These are phyloP conservation scores for Thalassiosira livingstoniorum DNA, from an alignment of 352 stramenopile species.

Conservation along the genomic window DNA sequence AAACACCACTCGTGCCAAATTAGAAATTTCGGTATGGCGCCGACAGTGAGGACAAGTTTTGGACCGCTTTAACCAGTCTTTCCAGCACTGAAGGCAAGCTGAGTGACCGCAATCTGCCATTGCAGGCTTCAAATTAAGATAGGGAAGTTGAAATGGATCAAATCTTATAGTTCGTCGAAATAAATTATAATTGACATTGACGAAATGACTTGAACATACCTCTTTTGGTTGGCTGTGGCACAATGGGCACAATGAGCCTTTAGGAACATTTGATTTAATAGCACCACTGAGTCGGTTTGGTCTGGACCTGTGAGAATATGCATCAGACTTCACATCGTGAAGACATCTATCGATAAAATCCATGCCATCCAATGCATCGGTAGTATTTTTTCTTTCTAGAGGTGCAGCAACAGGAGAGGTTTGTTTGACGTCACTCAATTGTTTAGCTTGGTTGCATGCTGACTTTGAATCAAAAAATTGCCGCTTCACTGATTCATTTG, in stretches of 20 bases:
- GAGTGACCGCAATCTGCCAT: conserved; percentile 77
- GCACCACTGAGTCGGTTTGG: conserved; percentile 37
- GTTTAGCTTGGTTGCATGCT: neutral
- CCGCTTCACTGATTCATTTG: neutral
- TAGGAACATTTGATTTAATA: conserved; percentile 68
- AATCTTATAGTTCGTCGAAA: neutral
- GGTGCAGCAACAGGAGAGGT: neutral
- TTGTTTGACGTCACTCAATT: neutral
- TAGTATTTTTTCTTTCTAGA: neutral
- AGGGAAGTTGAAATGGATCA: neutral
- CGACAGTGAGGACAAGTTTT: conserved; percentile 74
- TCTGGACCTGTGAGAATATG: conserved; percentile 43
- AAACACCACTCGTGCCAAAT: conserved; percentile 72
- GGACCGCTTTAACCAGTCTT: conserved; percentile 70
- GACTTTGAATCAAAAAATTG: neutral
- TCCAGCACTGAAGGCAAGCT: conserved; percentile 77
- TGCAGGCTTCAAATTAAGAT: conserved; percentile 49
- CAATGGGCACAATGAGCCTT: conserved; percentile 64
- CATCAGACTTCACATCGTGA: conserved; percentile 47
- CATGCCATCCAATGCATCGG: neutral
- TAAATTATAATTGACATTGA: conserved; percentile 2
- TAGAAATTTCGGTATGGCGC: conserved; percentile 46
- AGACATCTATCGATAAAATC: conserved; percentile 37
- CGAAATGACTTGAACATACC: conserved; percentile 42
- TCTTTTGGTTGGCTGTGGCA: conserved; percentile 55